Evolutionary conservation across 345 rosid genomes (phyloP), one percentile per base, ranked within the genome.

Genomic region (Salix suchowensis): DNA sequence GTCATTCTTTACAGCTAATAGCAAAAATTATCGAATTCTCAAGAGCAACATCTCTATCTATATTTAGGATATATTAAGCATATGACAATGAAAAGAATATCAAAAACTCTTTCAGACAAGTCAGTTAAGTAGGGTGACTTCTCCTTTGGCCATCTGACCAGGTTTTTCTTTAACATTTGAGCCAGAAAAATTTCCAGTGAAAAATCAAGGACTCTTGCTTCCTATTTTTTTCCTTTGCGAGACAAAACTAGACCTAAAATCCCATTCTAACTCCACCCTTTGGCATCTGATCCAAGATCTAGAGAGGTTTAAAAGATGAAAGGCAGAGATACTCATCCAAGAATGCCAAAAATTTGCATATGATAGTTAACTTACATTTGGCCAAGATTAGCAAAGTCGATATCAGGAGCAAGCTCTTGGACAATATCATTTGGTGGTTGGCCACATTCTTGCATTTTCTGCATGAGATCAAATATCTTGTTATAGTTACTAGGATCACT

Each of bases 361-460:
- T 37, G 10, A 30, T 18, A 79, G 48, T 78, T 76, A 58, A 88
- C 98, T 91, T 85, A 96, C 98, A 92, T 50, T 79, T 90, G 97
- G 58, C 94, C 92, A 46, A 96, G 90, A 79, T 74, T 89, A 16
- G 97, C 82, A 15, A 92, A 81, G 83, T 92, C 97, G 50, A 94
- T 89, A 36, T 95, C 97, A 62, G 97, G 98, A 76, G 92, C 88
- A 75, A 96, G 87, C 89, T 94, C 97, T 76, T 88, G 95, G 71
- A 96, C 90, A 73, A 96, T 92, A 67, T 96, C 98, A 70, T 87
- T 88, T 2, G 99, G 99, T 55, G 99, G 98, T 76, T 96, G 97
- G 61, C 99, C 99, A 67, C 97, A 96, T 73, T 96, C 99, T 85
- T 96, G 99, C 99, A 96, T 94, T 81, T 92, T 94, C 87, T 92